Evolutionary conservation across 176 grass and related monocot genomes (phyloP).

Genomic region (Calamus simplicifolius): DNA sequence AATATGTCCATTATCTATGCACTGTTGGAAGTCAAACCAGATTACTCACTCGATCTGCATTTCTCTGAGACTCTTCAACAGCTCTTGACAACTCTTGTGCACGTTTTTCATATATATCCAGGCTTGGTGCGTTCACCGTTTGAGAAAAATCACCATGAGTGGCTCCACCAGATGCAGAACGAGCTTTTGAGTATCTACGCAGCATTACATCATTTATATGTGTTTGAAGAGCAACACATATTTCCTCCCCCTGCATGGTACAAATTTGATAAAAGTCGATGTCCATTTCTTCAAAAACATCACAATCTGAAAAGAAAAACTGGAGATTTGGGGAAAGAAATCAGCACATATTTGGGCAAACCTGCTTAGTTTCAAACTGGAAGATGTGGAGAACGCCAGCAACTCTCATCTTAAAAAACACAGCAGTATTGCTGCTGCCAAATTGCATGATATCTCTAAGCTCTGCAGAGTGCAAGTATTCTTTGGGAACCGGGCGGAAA

Average conservation of each 20-base stretch:
- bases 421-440: slow-evolving; percentile 98
- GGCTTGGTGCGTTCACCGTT: slow-evolving; percentile 44
- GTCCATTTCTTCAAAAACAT: too few species aligned
- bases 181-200: slow-evolving; percentile 90
- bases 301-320: too few species aligned
- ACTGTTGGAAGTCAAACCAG: not conserved
- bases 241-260: slow-evolving; percentile 85
- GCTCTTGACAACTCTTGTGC: slow-evolving; percentile 60
- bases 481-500: slow-evolving; percentile 96
- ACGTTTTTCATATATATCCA: slow-evolving; percentile 68
- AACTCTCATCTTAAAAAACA: slow-evolving; percentile 99
- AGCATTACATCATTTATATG: slow-evolving; percentile 99
- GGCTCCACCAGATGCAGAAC: slow-evolving; percentile 35
- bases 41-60: slow-evolving; percentile 63
- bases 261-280: not conserved
- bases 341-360: slow-evolving; percentile 4
- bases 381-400: slow-evolving; percentile 99
- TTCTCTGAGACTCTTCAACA: slow-evolving; percentile 84
- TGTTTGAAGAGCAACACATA: slow-evolving; percentile 98
- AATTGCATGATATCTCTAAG: slow-evolving; percentile 99
- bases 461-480: slow-evolving; percentile 96
- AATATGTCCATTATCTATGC: not conserved
- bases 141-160: slow-evolving; percentile 70
- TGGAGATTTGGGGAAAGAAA: too few species aligned
- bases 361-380: slow-evolving; percentile 99